Conservation (phyloP, 306 rosid genomes). For the Fragaria iinumae region DNA sequence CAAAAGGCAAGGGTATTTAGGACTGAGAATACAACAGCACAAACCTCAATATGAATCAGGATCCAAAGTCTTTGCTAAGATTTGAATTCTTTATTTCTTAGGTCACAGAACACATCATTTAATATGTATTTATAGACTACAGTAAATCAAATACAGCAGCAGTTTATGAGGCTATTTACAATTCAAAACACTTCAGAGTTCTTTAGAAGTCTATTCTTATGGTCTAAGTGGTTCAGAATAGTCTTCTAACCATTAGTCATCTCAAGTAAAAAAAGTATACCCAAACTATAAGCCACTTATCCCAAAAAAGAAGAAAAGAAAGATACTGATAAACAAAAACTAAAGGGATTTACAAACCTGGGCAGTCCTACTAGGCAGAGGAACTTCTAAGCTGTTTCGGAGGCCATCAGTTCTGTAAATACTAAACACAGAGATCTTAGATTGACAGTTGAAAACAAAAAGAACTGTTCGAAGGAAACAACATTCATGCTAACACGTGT, state of each 20-base stretch:
- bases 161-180: neutral
- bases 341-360: constrained; percentile 51
- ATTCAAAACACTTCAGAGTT: neutral
- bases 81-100: neutral
- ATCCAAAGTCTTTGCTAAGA: neutral
- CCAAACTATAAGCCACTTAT: neutral
- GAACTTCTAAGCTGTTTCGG: constrained; percentile 71
- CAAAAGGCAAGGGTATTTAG: neutral
- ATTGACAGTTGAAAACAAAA: neutral
- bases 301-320: neutral
- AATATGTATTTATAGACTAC: neutral
- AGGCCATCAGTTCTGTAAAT: constrained; percentile 69
- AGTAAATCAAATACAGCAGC: neutral
- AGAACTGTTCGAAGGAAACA: neutral
- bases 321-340: neutral
- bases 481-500: neutral
- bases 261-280: neutral
- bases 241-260: neutral
- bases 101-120: neutral
- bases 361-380: constrained; percentile 77
- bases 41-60: neutral
- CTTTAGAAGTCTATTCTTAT: neutral
- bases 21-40: neutral
- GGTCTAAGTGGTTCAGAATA: neutral
- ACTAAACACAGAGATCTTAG: neutral